phyloP scores from a whole-genome alignment of 106 monocot genomes.

The Allium cepa region DNA sequence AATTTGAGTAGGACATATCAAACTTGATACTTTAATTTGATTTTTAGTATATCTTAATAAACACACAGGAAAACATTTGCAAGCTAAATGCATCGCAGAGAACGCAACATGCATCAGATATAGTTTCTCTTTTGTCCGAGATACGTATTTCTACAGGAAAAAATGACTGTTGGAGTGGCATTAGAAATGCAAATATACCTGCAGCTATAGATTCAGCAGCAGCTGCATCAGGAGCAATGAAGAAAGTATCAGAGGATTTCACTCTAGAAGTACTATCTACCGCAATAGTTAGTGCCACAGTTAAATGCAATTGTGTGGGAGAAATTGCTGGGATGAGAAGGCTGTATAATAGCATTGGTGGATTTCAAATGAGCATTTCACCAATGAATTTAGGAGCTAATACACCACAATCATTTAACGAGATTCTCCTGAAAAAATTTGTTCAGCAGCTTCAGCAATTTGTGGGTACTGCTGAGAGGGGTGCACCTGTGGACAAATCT shows the following conservation, averaged over 20 bases:
- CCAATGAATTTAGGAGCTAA: conserved; percentile 35
- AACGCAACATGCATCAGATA: conserved; percentile 79
- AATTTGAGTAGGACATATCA: conserved; percentile 1
- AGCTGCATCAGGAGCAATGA: conserved; percentile 89
- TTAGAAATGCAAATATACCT: conserved; percentile 87
- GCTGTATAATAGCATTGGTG: conserved; percentile 80
- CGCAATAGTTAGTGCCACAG: conserved; percentile 81
- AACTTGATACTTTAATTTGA: not conserved
- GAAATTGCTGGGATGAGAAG: conserved; percentile 98
- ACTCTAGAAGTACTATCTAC: conserved; percentile 87
- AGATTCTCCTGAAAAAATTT: conserved; percentile 77
- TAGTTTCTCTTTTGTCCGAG: conserved; percentile 92
- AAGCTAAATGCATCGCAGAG: conserved; percentile 81
- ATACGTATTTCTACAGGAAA: conserved; percentile 78
- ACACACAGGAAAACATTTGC: conserved; percentile 75
- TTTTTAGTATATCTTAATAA: not conserved
- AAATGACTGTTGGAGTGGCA: conserved; percentile 88
- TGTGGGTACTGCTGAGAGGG: conserved; percentile 80
- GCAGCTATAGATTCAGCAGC: conserved; percentile 83
- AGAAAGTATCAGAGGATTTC: conserved; percentile 58
- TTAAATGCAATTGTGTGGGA: conserved; percentile 81
- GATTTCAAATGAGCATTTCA: conserved; percentile 48
- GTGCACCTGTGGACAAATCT: conserved; percentile 60
- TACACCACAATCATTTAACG: conserved; percentile 50
- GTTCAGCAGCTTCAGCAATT: conserved; percentile 88